A percentile compares a stretch with the other conserved stretches of the same genome.
Evolutionary conservation across 2,329 filamentous ascomycete genomes (phyloP).

Genomic region (Nemania abortiva): DNA sequence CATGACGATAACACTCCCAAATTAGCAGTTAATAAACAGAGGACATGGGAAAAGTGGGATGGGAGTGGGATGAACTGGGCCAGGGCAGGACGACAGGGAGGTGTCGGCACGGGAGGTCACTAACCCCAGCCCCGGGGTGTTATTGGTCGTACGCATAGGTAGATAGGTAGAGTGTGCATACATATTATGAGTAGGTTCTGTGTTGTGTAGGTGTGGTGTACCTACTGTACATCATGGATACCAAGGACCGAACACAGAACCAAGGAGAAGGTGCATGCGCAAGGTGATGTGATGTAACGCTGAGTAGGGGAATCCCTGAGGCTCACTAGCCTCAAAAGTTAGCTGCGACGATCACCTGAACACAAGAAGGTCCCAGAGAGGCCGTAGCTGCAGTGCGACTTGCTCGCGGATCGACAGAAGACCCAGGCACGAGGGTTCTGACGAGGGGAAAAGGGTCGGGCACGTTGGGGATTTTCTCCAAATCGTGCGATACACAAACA

Average conservation of each 20-base stretch:
- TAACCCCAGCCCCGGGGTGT: conserved; percentile 20
- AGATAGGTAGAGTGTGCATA: no score
- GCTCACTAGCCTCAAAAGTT: conserved; percentile 38
- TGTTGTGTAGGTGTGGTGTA: no score
- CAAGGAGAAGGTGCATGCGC: neutral
- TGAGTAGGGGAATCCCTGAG: conserved; percentile 36
- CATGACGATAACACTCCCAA: conserved; percentile 34
- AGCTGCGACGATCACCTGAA: conserved; percentile 40
- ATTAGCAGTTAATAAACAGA: conserved; percentile 20
- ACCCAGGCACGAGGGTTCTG: conserved; percentile 39
- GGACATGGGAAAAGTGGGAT: conserved; percentile 26
- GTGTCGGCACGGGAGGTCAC: conserved; percentile 22
- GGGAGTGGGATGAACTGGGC: neutral
- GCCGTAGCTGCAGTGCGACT: conserved; percentile 33
- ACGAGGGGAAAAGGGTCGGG: conserved; percentile 5
- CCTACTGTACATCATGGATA: no score
- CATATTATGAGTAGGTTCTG: no score
- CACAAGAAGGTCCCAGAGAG: conserved; percentile 9
- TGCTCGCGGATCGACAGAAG: conserved; percentile 28
- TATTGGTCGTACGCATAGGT: neutral
- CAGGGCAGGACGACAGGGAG: conserved; percentile 1
- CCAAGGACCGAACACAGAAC: no score
- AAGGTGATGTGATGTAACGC: conserved; percentile 32
- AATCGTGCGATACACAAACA: neutral
- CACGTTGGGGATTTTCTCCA: conserved; percentile 7